Evolutionary conservation across 208 protist genomes (phyloP).

Genomic region (Leishmania turanica): DNA sequence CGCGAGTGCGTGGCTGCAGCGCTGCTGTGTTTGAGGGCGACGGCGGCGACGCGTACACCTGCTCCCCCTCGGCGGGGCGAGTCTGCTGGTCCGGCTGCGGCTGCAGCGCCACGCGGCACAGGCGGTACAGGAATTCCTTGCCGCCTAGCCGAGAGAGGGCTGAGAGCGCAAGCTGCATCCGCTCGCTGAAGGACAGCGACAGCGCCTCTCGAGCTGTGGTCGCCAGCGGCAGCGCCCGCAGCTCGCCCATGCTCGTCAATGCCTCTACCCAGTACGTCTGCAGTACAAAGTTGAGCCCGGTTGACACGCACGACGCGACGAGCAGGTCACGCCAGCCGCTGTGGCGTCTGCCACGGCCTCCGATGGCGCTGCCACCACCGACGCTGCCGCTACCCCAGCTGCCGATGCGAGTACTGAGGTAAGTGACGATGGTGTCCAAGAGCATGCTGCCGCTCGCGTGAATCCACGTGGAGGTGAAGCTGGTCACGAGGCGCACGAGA

Average conservation of each 20-base stretch:
- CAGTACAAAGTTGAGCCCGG: slow-evolving; percentile 20
- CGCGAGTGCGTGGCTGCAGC: background rate
- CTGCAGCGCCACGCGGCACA: slow-evolving; percentile 20
- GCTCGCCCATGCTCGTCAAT: slow-evolving; percentile 24
- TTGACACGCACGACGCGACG: slow-evolving; percentile 29
- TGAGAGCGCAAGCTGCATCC: slow-evolving; percentile 16
- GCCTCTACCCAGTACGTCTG: slow-evolving; percentile 30
- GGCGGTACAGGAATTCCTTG: slow-evolving; percentile 22
- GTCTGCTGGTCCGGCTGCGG: background rate
- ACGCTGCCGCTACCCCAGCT: slow-evolving; percentile 14
- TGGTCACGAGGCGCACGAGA: slow-evolving; percentile 25
- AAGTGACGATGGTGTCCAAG: slow-evolving; percentile 33
- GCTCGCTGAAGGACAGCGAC: slow-evolving; percentile 1
- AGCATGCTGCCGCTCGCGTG: slow-evolving; percentile 33
- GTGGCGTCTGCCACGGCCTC: background rate
- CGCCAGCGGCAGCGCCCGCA: slow-evolving; percentile 14
- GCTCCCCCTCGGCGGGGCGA: background rate
- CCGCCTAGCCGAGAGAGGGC: slow-evolving; percentile 18
- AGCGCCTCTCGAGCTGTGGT: background rate
- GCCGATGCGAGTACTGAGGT: slow-evolving; percentile 27
- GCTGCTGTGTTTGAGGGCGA: background rate
- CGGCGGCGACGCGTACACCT: background rate
- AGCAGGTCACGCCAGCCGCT: slow-evolving; percentile 30
- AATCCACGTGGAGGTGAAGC: slow-evolving; percentile 34
- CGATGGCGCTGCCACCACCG: background rate